Evolutionary conservation across 2,329 filamentous ascomycete species (phyloP).

Genomic region (Neonectria ditissima): DNA sequence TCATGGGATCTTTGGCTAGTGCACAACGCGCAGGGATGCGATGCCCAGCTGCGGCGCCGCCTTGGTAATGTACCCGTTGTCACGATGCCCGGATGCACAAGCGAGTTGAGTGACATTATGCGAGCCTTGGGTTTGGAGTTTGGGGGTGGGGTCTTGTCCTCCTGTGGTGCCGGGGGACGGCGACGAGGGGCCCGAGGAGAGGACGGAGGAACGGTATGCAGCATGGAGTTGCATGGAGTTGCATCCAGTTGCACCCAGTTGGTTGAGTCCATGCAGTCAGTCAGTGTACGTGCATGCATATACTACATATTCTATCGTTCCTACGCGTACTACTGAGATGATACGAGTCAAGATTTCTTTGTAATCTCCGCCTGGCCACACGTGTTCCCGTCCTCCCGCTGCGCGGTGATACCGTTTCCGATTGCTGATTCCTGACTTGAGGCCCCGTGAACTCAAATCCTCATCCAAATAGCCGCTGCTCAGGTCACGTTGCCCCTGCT

Average conservation of each 20-base stretch:
- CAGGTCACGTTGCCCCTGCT: neutral
- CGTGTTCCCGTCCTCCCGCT: neutral
- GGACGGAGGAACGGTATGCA: neutral
- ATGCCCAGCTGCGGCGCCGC: constrained; percentile 5
- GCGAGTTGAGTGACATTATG: neutral
- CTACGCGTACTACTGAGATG: neutral
- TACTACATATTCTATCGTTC: neutral
- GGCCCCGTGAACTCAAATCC: constrained; percentile 15
- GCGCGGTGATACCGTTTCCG: constrained; percentile 1
- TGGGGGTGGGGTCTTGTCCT: neutral
- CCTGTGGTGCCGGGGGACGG: neutral
- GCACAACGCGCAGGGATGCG: constrained; percentile 16
- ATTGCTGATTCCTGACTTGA: neutral
- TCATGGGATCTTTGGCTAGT: constrained; percentile 19
- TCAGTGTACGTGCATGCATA: neutral
- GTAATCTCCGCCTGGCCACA: constrained; percentile 8
- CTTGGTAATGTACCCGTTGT: constrained; percentile 14
- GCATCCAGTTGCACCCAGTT: neutral
- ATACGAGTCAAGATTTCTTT: neutral
- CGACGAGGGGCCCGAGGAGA: neutral
- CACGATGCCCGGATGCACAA: constrained; percentile 7
- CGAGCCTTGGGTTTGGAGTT: constrained; percentile 5
- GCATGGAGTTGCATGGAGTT: neutral
- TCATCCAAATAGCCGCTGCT: neutral
- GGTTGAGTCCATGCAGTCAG: no score